These are phyloP conservation scores for Monosporozyma solicola DNA, from an alignment of 805 yeast species.

Conservation along the genomic window DNA sequence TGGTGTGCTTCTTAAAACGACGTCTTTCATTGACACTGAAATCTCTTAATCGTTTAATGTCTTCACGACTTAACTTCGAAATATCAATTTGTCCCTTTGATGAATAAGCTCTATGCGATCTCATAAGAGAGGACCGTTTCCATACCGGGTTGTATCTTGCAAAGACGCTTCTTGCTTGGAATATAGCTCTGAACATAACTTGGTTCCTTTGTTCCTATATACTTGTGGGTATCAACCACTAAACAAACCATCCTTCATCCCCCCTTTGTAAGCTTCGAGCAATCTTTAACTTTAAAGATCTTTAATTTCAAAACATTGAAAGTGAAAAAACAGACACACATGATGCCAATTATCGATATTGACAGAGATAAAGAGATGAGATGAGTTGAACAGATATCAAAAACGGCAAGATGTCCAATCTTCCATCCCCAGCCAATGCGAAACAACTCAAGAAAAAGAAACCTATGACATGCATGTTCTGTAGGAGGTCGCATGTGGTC, in stretches of 20 bases:
- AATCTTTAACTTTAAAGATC: background rate
- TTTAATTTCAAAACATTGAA: background rate
- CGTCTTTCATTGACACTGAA: constrained; percentile 18
- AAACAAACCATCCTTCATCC: too few relatives aligned
- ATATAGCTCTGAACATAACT: background rate
- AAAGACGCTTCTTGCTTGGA: background rate
- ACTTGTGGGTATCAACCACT: background rate
- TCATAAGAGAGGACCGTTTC: background rate
- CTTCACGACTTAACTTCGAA: constrained; percentile 20
- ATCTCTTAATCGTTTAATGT: constrained; percentile 18
- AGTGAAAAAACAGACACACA: too few relatives aligned
- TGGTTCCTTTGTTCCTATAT: background rate
- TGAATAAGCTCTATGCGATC: background rate
- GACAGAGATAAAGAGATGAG: background rate
- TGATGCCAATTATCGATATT: too few relatives aligned
- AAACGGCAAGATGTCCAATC: background rate
- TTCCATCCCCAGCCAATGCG: background rate
- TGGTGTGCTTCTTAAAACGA: constrained; percentile 39
- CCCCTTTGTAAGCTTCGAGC: too few relatives aligned
- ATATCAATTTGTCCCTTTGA: constrained; percentile 8
- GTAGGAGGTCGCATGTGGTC: constrained; percentile 89
- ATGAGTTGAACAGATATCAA: background rate
- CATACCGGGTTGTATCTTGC: background rate
- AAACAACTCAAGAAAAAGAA: constrained; percentile 1
- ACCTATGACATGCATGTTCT: constrained; percentile 68